These are phyloP conservation scores for Phytophthora cajani DNA, from an alignment of 352 stramenopile species.

Conservation along the genomic window DNA sequence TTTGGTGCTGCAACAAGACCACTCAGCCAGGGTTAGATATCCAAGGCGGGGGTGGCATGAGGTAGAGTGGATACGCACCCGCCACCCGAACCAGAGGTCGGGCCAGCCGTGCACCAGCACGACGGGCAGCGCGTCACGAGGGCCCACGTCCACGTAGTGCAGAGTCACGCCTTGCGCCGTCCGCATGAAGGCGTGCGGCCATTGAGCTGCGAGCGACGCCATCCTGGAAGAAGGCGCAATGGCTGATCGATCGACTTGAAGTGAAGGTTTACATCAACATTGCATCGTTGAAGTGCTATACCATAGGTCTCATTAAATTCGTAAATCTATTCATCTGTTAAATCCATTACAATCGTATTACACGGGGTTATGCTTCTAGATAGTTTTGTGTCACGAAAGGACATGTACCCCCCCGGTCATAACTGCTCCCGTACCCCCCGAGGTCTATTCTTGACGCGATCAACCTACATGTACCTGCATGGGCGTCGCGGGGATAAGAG, in stretches of 20 bases:
- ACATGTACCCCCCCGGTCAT: not conserved
- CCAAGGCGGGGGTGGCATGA: not conserved
- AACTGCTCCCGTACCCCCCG: not conserved
- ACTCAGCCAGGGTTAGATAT: not conserved
- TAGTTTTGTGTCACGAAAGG: slow-evolving; percentile 1
- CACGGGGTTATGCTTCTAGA: not conserved
- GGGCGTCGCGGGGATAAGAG: slow-evolving; percentile 26
- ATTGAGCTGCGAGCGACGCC: slow-evolving; percentile 36
- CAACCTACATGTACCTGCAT: slow-evolving; percentile 6
- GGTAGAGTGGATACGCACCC: slow-evolving; percentile 25
- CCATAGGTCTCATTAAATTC: not conserved
- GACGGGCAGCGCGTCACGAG: slow-evolving; percentile 52
- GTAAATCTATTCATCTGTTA: not conserved
- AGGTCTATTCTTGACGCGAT: not conserved
- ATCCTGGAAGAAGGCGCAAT: slow-evolving; percentile 13
- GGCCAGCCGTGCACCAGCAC: slow-evolving; percentile 79
- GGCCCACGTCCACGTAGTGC: slow-evolving; percentile 69
- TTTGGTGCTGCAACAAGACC: slow-evolving; percentile 53
- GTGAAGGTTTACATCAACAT: slow-evolving; percentile 5
- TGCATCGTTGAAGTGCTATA: slow-evolving; percentile 13
- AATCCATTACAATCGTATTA: not conserved
- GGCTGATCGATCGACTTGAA: not conserved
- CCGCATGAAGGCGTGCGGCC: slow-evolving; percentile 36
- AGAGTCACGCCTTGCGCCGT: slow-evolving; percentile 41
- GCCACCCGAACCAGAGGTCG: slow-evolving; percentile 76